Evolutionary conservation across 2,329 filamentous ascomycete genomes (phyloP).

Genomic region (Scedosporium apiospermum): DNA sequence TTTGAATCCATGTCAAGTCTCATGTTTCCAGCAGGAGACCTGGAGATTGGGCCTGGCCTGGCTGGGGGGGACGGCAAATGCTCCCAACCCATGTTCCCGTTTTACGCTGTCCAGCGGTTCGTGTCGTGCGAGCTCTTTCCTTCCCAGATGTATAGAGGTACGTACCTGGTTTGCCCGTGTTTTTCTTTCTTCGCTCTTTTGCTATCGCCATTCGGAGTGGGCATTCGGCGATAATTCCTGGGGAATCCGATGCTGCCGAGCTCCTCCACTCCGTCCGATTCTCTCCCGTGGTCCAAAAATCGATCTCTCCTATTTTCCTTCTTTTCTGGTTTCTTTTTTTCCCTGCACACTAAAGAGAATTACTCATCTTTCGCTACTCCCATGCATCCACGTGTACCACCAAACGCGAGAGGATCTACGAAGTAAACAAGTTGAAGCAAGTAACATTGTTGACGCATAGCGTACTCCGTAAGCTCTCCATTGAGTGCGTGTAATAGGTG

Average conservation of each 20-base stretch:
- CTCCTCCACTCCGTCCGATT: not conserved
- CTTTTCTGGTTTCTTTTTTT: not conserved
- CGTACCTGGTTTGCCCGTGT: not conserved
- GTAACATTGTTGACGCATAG: not conserved
- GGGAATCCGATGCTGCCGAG: not conserved
- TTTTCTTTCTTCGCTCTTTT: not conserved
- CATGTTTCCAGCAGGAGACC: too few species aligned
- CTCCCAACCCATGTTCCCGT: too few species aligned
- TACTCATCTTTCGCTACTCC: not conserved
- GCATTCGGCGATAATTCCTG: not conserved
- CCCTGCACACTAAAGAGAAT: not conserved
- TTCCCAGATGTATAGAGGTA: too few species aligned
- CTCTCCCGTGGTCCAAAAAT: too few species aligned
- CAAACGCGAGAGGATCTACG: not conserved
- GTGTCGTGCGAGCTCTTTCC: too few species aligned
- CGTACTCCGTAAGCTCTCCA: too few species aligned
- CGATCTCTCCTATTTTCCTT: too few species aligned
- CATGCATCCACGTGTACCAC: not conserved
- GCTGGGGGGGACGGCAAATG: too few species aligned
- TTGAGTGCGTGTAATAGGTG: not conserved
- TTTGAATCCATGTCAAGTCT: not conserved
- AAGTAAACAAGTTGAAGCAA: not conserved
- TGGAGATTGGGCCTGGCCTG: too few species aligned
- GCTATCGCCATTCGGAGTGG: not conserved
- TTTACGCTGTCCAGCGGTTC: too few species aligned